A percentile compares a stretch with the other conserved stretches of the same genome.
Conservation (phyloP, 371 early-diverging fungal genomes). For the Rhizopus stolonifer region DNA sequence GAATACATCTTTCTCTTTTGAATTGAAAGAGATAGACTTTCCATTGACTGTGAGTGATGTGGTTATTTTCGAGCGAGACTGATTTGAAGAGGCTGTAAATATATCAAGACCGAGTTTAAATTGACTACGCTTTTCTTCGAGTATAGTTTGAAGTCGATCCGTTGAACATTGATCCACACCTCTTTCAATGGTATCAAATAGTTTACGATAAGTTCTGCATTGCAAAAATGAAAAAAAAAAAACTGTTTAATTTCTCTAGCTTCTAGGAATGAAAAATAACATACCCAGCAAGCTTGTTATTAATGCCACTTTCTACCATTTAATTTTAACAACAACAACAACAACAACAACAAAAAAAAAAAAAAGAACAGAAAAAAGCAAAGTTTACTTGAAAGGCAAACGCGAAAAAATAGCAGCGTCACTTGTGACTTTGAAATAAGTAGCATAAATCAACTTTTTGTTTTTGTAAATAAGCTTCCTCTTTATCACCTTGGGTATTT, state of each 20-base stretch:
- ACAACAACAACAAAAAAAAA: constrained; percentile 9
- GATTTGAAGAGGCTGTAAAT: constrained; percentile 33
- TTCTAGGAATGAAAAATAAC: neutral
- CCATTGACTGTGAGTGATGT: constrained; percentile 31
- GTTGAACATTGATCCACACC: constrained; percentile 45
- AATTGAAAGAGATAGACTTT: constrained; percentile 32
- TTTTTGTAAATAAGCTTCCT: too few relatives aligned
- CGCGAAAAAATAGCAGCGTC: too few relatives aligned
- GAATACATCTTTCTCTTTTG: constrained; percentile 39
- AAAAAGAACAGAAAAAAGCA: neutral
- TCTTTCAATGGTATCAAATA: constrained; percentile 47
- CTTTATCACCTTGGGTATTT: too few relatives aligned
- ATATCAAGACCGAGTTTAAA: constrained; percentile 36
- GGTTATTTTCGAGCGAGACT: constrained; percentile 38
- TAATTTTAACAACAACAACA: constrained; percentile 1
- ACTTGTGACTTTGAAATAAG: too few relatives aligned
- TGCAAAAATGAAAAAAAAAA: neutral
- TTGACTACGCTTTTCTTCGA: constrained; percentile 38
- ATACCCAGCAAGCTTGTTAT: constrained; percentile 38
- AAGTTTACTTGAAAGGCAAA: neutral
- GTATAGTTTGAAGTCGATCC: constrained; percentile 44
- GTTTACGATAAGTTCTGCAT: constrained; percentile 42
- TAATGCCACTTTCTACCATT: constrained; percentile 11
- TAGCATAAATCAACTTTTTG: too few relatives aligned
- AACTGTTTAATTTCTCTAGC: neutral